Evolutionary conservation across 2,329 filamentous ascomycete species (phyloP), one percentile per base, ranked within the genome.

Genomic region (Sclerotinia glacialis): DNA sequence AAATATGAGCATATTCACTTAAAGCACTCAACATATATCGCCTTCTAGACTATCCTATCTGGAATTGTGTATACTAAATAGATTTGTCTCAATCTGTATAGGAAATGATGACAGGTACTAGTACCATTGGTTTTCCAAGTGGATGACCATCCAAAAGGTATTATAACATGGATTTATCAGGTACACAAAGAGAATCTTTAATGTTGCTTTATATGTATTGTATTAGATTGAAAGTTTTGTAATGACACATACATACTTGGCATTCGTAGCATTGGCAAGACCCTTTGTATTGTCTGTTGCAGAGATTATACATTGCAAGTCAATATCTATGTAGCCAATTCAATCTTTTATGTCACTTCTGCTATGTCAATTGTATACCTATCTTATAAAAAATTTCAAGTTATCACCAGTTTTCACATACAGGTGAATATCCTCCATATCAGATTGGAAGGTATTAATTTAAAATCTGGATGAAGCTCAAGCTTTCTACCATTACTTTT

Each of bases 241-340:
- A 18, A n/a, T 49, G 3, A 21, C 8, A 37, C 26, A 3, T 1
- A 37, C 21, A 21, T 14, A 12, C 12, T 21, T 49, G 31, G 58
- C 5, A 61, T 61, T 21, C 9, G 14, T 26, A 12, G 44, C 40
- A 40, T 61, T 61, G 58, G 47, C 44, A 21, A 12, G 31, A 34
- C 31, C n/a, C 14, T 18, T 23, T 50, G n/a, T 34, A n/a, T 26
- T 12, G 16, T 61, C 56, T 49, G 31, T 49, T 49, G 44, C 12
- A 21, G 16, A 21, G n/a, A 61, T 12, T 18, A 26, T 26, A 49
- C n/a, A 47, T 37, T 49, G 58, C 58, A 23, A 37, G 44, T 40
- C 58, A 26, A 49, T 26, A 50, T 23, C 58, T 49, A 56, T 56
- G 34, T 61, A 49, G 31, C 31, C n/a, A 61, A 61, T 61, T 49